Conservation (phyloP, 768 basidiomycete genomes). For the Termitomyces sp. region DNA sequence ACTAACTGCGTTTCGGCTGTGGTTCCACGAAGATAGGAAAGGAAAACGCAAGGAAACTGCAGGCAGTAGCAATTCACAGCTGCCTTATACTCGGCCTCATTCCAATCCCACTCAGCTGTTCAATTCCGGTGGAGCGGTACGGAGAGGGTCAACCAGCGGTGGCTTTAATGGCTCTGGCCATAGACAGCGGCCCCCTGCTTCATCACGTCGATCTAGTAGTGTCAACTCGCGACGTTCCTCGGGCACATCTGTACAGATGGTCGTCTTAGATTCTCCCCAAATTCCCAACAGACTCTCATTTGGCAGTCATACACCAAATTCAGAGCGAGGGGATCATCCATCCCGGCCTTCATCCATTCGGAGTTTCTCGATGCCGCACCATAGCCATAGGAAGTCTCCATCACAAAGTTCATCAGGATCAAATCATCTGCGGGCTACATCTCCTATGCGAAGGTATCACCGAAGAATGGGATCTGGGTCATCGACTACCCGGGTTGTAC, state of each 20-base stretch:
- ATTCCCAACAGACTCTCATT: conserved; percentile 64
- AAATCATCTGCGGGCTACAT: conserved; percentile 57
- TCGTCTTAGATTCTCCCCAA: conserved; percentile 56
- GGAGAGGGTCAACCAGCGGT: conserved; percentile 31
- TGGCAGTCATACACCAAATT: conserved; percentile 82
- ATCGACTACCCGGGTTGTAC: conserved; percentile 67
- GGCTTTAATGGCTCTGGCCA: conserved; percentile 32
- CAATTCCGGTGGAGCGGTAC: conserved; percentile 37
- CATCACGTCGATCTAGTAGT: conserved; percentile 85
- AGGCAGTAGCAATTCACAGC: conserved; percentile 18
- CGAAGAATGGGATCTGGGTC: conserved; percentile 75
- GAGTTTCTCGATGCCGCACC: conserved; percentile 64
- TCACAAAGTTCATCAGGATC: conserved; percentile 76
- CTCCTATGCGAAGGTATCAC: conserved; percentile 76
- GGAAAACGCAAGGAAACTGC: conserved; percentile 67
- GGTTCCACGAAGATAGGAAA: conserved; percentile 91
- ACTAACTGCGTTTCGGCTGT: conserved; percentile 77
- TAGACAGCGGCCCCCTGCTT: conserved; percentile 66
- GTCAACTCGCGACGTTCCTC: conserved; percentile 78
- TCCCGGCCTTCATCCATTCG: conserved; percentile 84
- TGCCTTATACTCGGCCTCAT: conserved; percentile 18
- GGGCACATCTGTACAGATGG: conserved; percentile 42
- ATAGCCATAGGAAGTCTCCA: conserved; percentile 71
- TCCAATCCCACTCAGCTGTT: conserved; percentile 7
- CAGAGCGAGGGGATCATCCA: conserved; percentile 71